Conservation (phyloP, 2,329 filamentous ascomycete species). For the Aspergillus japonicus region DNA sequence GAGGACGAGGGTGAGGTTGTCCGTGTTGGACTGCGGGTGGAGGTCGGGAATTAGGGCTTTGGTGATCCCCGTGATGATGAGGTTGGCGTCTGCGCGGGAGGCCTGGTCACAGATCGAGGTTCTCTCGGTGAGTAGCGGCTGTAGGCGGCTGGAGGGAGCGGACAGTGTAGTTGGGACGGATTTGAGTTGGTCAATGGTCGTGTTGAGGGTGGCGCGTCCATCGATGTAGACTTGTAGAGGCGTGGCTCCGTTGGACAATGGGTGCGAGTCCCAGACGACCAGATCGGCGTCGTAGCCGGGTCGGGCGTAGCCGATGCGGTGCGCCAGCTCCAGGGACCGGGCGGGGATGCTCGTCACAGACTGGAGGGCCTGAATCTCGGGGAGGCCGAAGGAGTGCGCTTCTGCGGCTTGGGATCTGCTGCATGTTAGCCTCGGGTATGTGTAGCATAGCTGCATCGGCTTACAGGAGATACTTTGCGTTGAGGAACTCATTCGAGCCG, state of each 20-base stretch:
- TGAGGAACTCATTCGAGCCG: background rate
- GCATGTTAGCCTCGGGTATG: background rate
- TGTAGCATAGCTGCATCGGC: no score
- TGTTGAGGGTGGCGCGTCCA: background rate
- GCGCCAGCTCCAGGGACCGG: background rate
- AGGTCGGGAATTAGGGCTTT: background rate
- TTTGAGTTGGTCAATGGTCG: background rate
- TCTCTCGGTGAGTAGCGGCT: background rate
- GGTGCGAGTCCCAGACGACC: background rate
- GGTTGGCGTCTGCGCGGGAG: background rate
- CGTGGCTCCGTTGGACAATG: background rate
- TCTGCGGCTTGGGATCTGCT: background rate
- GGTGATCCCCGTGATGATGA: background rate
- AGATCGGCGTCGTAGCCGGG: background rate
- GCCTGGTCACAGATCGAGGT: background rate
- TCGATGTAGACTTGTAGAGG: constrained; percentile 1
- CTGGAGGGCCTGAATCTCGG: background rate
- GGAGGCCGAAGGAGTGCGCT: background rate
- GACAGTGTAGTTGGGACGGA: background rate
- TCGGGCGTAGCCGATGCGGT: background rate
- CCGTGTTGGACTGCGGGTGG: background rate
- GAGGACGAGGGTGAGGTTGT: background rate
- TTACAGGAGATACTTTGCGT: constrained; percentile 1
- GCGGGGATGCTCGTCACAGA: constrained; percentile 1
- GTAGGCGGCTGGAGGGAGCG: background rate